These are phyloP conservation scores for Sistotremastrum suecicum DNA, from an alignment of 768 basidiomycete species.

Conservation along the genomic window DNA sequence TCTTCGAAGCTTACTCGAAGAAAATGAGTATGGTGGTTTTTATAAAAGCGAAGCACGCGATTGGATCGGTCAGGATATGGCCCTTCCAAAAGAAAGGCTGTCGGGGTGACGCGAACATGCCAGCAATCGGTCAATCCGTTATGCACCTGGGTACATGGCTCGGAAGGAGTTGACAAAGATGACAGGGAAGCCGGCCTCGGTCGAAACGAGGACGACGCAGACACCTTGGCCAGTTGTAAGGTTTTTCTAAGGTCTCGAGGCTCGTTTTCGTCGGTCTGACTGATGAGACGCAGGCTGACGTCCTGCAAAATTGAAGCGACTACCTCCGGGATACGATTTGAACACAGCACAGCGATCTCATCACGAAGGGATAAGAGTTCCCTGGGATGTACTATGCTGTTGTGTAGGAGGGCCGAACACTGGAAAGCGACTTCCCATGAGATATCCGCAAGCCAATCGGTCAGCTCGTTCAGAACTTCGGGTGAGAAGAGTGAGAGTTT, in stretches of 20 bases:
- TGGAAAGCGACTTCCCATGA: conserved; percentile 48
- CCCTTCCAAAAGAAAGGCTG: conserved; percentile 35
- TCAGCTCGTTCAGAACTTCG: conserved; percentile 16
- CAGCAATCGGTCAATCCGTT: conserved; percentile 29
- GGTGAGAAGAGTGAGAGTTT: conserved; percentile 31
- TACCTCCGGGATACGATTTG: too few relatives aligned
- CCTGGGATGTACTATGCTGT: conserved; percentile 28
- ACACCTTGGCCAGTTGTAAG: too few relatives aligned
- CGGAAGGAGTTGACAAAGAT: not conserved
- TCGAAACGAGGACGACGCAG: too few relatives aligned
- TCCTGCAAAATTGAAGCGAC: too few relatives aligned
- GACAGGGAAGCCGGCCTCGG: not conserved
- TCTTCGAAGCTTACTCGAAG: conserved; percentile 51
- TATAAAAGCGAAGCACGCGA: conserved; percentile 40
- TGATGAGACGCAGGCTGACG: too few relatives aligned
- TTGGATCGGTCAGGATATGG: conserved; percentile 49
- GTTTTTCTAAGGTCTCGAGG: too few relatives aligned
- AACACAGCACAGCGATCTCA: conserved; percentile 16
- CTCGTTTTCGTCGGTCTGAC: too few relatives aligned
- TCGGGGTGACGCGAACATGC: conserved; percentile 41
- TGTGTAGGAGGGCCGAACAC: conserved; percentile 28
- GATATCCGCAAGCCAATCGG: conserved; percentile 20
- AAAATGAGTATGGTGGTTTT: conserved; percentile 35
- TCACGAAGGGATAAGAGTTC: conserved; percentile 34
- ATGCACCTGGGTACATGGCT: not conserved